Conservation (phyloP, 768 basidiomycete genomes). For the Tulasnella sp. region DNA sequence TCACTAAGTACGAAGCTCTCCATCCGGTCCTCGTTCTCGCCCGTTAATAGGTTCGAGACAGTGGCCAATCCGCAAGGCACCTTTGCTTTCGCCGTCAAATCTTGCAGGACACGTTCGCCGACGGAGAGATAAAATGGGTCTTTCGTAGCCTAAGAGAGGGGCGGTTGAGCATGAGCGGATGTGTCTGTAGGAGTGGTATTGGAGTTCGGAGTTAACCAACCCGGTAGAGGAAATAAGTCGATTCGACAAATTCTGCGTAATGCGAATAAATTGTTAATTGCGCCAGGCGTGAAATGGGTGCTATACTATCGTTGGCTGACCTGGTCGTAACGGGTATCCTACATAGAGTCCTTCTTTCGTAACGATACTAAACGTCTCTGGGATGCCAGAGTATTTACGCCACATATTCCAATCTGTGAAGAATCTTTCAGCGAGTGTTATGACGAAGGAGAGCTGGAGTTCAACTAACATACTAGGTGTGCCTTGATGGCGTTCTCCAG, state of each 20-base stretch:
- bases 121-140: slow-evolving; percentile 90
- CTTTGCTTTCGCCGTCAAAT: slow-evolving; percentile 61
- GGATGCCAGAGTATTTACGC: slow-evolving; percentile 75
- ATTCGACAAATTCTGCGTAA: slow-evolving; percentile 76
- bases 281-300: too few relatives aligned
- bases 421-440: not conserved
- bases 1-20: slow-evolving; percentile 93
- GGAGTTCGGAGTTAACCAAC: slow-evolving; percentile 32
- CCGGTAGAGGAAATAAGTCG: slow-evolving; percentile 90
- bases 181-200: not conserved
- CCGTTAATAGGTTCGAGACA: slow-evolving; percentile 65
- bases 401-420: slow-evolving; percentile 63
- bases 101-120: slow-evolving; percentile 70
- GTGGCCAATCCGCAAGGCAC: slow-evolving; percentile 81
- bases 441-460: not conserved
- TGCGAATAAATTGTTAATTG: not conserved
- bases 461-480: slow-evolving; percentile 68
- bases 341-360: slow-evolving; percentile 57
- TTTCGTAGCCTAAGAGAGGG: slow-evolving; percentile 58
- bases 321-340: slow-evolving; percentile 73
- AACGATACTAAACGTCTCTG: slow-evolving; percentile 84
- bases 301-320: slow-evolving; percentile 28
- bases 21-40: slow-evolving; percentile 85
- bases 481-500: slow-evolving; percentile 81
- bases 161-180: not conserved